These are phyloP conservation scores for Pilaira anomala DNA, from an alignment of 192 early-diverging fungal species.

Conservation along the genomic window DNA sequence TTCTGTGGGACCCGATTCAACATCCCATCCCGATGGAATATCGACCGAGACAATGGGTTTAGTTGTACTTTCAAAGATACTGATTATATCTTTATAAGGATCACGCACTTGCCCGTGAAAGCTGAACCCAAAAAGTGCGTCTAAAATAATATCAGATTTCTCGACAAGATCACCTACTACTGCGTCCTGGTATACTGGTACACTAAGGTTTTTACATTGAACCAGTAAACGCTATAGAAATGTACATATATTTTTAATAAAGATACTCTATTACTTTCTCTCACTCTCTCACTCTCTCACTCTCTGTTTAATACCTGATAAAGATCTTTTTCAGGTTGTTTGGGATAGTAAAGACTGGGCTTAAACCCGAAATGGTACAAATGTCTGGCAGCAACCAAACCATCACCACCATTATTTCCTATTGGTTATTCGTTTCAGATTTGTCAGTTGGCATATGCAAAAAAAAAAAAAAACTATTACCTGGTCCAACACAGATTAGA, in stretches of 20 bases:
- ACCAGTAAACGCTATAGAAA: conserved; percentile 50
- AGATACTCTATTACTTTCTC: neutral
- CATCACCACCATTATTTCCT: conserved; percentile 97
- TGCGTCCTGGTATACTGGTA: conserved; percentile 54
- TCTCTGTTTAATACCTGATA: no score
- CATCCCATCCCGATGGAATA: conserved; percentile 95
- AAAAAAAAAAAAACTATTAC: conserved; percentile 3
- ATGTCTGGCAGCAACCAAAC: conserved; percentile 90
- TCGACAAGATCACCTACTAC: conserved; percentile 36
- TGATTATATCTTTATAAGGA: conserved; percentile 70
- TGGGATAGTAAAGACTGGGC: conserved; percentile 80
- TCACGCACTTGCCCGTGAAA: conserved; percentile 75
- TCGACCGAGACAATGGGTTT: conserved; percentile 73
- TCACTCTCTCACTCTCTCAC: no score
- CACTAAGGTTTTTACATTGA: conserved; percentile 68
- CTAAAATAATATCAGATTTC: conserved; percentile 68
- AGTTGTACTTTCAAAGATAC: conserved; percentile 33
- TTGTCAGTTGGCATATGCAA: neutral
- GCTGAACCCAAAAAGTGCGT: conserved; percentile 92
- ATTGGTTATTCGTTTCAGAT: neutral
- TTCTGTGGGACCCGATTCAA: conserved; percentile 65
- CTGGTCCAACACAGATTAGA: conserved; percentile 75
- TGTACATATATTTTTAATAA: no score
- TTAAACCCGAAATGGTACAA: conserved; percentile 86
- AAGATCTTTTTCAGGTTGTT: conserved; percentile 68